Evolutionary conservation across 257 asterid genomes (phyloP).

Genomic region (Solanum pinnatisectum): DNA sequence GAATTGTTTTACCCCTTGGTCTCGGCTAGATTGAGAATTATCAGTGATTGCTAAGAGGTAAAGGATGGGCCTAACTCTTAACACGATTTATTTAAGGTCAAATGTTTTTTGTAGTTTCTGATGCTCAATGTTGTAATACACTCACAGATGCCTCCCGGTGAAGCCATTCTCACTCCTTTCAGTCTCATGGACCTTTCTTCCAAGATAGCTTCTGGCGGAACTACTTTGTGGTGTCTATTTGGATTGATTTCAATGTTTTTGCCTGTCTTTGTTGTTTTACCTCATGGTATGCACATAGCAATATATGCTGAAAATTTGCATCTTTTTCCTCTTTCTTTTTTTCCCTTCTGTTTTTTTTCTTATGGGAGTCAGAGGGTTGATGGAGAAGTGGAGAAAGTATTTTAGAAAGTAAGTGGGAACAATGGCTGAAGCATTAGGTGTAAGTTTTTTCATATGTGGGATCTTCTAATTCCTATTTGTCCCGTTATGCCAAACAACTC

Average conservation of each 20-base stretch:
- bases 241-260: conserved; percentile 34
- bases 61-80: conserved; percentile 19
- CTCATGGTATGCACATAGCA: conserved; percentile 6
- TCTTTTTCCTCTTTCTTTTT: neutral
- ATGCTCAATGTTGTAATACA: conserved; percentile 28
- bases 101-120: conserved; percentile 21
- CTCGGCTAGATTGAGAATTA: neutral
- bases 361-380: neutral
- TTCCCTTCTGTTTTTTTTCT: neutral
- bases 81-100: conserved; percentile 16
- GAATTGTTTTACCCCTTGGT: neutral
- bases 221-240: conserved; percentile 21
- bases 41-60: conserved; percentile 21
- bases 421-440: neutral
- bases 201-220: conserved; percentile 20
- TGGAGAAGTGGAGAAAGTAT: neutral
- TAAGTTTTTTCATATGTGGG: neutral
- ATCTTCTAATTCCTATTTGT: conserved; percentile 1
- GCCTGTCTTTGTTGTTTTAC: conserved; percentile 5
- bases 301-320: neutral
- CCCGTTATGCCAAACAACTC: neutral
- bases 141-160: conserved; percentile 33
- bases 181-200: conserved; percentile 23
- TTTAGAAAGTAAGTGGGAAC: neutral
- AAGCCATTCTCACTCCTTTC: conserved; percentile 29